Evolutionary conservation across 1,284 basidiomycete genomes (phyloP).

Genomic region (Termitomyces sp.): DNA sequence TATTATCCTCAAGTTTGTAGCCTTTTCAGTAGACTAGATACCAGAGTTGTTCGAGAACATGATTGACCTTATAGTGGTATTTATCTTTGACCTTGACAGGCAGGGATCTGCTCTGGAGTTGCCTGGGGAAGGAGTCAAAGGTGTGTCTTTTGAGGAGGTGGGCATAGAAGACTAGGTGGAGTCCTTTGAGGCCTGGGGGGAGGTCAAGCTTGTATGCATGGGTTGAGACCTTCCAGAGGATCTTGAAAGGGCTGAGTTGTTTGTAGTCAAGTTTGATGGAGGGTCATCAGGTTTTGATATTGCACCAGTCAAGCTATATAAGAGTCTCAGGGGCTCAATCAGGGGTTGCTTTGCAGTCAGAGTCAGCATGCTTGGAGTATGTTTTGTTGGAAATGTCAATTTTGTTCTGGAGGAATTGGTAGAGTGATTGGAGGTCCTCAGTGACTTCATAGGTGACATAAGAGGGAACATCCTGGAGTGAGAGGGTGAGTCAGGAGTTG

Average conservation of each 20-base stretch:
- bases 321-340: not conserved
- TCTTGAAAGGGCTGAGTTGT: not conserved
- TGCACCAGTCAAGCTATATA: not conserved
- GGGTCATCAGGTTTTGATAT: not conserved
- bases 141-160: not conserved
- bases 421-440: not conserved
- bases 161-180: not conserved
- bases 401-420: not conserved
- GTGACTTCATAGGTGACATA: not conserved
- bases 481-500: not conserved
- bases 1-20: not conserved
- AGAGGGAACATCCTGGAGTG: not conserved
- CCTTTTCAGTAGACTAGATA: no score
- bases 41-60: no score
- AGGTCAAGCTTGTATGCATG: not conserved
- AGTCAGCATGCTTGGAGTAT: not conserved
- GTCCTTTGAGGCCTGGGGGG: not conserved
- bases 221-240: not conserved
- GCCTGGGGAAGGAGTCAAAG: not conserved
- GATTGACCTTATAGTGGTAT: no score
- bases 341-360: not conserved
- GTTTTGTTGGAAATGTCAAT: not conserved
- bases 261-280: not conserved
- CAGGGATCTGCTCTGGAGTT: not conserved
- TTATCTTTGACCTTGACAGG: not conserved